Evolutionary conservation across 2,329 filamentous ascomycete genomes (phyloP), one percentile per base, ranked within the genome.

Genomic region (Colletotrichum tropicicola): DNA sequence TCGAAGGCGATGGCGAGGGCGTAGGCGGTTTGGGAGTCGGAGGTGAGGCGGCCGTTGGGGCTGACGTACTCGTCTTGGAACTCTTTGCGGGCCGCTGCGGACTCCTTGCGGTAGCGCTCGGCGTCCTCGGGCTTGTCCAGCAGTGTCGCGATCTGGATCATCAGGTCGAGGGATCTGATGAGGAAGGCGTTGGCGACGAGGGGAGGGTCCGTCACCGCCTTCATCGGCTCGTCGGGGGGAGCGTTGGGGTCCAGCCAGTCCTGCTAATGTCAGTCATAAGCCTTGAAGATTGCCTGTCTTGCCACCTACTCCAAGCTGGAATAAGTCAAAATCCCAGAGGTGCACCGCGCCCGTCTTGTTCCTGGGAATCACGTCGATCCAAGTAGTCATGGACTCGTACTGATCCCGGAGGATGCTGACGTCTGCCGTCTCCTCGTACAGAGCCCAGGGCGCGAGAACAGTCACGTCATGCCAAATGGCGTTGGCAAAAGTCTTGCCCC

Each of bases 191-290:
- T 73, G 2, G 75, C 74, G 4, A 77, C 73, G 10, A 74, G 67
- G 25, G 70, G 69, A 6, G 71, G 59, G 37, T 76, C 71, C 0
- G 75, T 77, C 6, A 68, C 68, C 2, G 70, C 72, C n/a, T 69
- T 66, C 41, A 63, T 69, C 1, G 75, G 75, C 23, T 70, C 66
- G 13, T 69, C 58, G 3, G 73, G 70, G 3, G 75, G 73, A 1
- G 75, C 74, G 25, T 65, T 66, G 1, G 75, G 75, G 35, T 77
- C 75, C 3, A 77, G 68, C 75, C 75, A 77, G 59, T 77, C 65
- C 59, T 64, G 4, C 13, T 1, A 2, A 30, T 6, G 10, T 47
- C n/a, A 41, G 52, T 10, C 4, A 1, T 37, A 12, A 35, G n/a
- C 1, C 6, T 0, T 17, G 35, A 5, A 2, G 0, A 15, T 43